Conservation (phyloP, 2,329 filamentous ascomycete genomes). For the Clonostachys chloroleuca region DNA sequence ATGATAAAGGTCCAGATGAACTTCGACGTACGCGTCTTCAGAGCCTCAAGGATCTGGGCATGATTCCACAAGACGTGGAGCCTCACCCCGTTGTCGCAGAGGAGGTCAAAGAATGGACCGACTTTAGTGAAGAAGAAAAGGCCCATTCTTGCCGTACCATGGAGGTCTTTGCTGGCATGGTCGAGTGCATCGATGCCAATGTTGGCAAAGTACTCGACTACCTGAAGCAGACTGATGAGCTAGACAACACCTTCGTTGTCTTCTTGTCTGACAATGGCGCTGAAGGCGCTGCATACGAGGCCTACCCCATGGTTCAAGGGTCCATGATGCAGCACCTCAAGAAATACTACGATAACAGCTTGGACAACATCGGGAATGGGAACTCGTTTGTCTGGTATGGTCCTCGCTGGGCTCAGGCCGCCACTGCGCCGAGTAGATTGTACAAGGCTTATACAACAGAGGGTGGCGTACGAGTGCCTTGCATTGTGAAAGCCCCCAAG, state of each 20-base stretch:
- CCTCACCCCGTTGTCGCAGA: constrained; percentile 13
- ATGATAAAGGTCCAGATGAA: constrained; percentile 42
- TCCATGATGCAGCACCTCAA: constrained; percentile 10
- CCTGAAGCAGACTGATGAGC: constrained; percentile 37
- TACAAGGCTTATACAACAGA: constrained; percentile 43
- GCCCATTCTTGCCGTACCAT: constrained; percentile 8
- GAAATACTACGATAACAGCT: constrained; percentile 39
- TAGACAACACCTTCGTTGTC: constrained; percentile 48
- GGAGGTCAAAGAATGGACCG: constrained; percentile 33
- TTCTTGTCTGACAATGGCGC: constrained; percentile 52
- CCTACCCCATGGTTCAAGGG: constrained; percentile 45
- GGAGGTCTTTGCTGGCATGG: constrained; percentile 48
- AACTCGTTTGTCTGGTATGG: constrained; percentile 60
- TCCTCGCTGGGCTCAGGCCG: constrained; percentile 44
- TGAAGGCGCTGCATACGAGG: constrained; percentile 52
- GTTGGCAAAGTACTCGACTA: constrained; percentile 45
- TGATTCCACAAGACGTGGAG: constrained; percentile 23
- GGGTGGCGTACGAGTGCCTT: constrained; percentile 39
- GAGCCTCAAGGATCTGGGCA: constrained; percentile 32
- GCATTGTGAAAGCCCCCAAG: constrained; percentile 28
- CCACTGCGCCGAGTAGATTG: constrained; percentile 28
- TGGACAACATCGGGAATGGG: constrained; percentile 51
- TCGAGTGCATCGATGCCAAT: constrained; percentile 44
- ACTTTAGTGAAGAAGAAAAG: constrained; percentile 30
- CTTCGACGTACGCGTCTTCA: constrained; percentile 36